These are phyloP conservation scores for Ustilago nuda DNA, from an alignment of 1,284 basidiomycete genomes.

Conservation along the genomic window DNA sequence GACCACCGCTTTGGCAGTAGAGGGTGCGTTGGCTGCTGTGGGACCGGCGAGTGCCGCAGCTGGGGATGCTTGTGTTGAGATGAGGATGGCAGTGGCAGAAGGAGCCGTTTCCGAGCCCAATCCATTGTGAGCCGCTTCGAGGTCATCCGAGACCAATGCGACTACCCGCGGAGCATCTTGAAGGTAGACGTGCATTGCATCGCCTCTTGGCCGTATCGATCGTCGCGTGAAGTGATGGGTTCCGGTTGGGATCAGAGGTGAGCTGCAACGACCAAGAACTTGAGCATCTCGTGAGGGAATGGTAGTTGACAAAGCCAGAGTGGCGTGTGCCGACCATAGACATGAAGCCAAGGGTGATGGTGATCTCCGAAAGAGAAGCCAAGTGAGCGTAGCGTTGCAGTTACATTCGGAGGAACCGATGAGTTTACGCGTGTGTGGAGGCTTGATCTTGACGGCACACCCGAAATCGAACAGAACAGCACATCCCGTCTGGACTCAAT, in stretches of 20 bases:
- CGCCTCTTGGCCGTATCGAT: constrained; percentile 5
- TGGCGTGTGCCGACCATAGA: too few species aligned
- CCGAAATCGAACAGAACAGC: too few species aligned
- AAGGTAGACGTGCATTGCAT: constrained; percentile 63
- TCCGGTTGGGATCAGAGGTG: neutral
- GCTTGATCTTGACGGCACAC: too few species aligned
- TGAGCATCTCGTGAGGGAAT: neutral
- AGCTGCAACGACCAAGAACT: neutral
- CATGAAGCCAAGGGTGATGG: neutral
- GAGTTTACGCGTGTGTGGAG: neutral
- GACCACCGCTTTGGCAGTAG: constrained; percentile 46
- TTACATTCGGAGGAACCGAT: neutral
- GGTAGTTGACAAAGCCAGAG: neutral
- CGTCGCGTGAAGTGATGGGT: neutral
- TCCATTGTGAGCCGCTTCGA: neutral
- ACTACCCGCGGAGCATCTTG: constrained; percentile 56
- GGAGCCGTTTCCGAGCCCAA: constrained; percentile 13
- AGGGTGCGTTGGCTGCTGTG: constrained; percentile 20
- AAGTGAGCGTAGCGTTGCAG: neutral
- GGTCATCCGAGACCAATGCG: constrained; percentile 41
- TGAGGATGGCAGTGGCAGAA: constrained; percentile 34
- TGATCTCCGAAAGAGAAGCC: neutral
- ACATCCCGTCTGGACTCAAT: too few species aligned
- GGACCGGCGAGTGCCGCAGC: constrained; percentile 17
- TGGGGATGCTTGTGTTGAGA: constrained; percentile 32